Conservation (phyloP, 2,329 filamentous ascomycete genomes). For the Paracamarosporium sp. region DNA sequence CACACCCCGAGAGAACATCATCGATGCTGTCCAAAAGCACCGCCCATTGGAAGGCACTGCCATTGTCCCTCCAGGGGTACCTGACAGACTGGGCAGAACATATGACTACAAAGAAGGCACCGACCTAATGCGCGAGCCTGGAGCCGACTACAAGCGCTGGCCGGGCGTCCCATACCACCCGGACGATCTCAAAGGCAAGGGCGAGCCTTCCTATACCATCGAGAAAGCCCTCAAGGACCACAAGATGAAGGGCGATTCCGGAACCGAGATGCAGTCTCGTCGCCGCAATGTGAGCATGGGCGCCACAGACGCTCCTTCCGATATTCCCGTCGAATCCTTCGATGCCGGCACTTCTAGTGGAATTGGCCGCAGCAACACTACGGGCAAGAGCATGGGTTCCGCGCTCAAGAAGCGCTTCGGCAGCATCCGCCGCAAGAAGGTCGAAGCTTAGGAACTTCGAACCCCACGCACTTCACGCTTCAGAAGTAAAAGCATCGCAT, state of each 20-base stretch:
- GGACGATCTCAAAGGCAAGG: constrained; percentile 82
- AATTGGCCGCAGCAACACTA: constrained; percentile 44
- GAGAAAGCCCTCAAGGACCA: constrained; percentile 72
- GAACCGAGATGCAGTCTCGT: constrained; percentile 54
- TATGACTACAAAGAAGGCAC: constrained; percentile 87
- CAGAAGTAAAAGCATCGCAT: constrained; percentile 4
- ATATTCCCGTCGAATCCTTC: constrained; percentile 31
- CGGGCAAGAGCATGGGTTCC: constrained; percentile 43
- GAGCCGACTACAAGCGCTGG: constrained; percentile 81
- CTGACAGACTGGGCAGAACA: constrained; percentile 70
- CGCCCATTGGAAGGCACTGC: constrained; percentile 84
- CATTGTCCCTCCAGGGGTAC: constrained; percentile 73
- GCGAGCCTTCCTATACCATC: constrained; percentile 75
- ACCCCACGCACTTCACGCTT: neutral
- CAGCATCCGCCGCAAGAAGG: constrained; percentile 50
- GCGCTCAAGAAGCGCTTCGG: constrained; percentile 57
- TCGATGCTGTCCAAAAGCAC: constrained; percentile 75
- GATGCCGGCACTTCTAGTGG: constrained; percentile 33
- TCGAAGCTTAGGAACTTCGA: constrained; percentile 20
- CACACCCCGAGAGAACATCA: constrained; percentile 78
- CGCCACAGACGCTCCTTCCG: constrained; percentile 31
- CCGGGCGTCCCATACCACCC: constrained; percentile 73
- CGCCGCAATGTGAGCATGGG: constrained; percentile 46
- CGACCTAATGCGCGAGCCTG: constrained; percentile 82
- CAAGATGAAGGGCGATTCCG: constrained; percentile 51